Conservation (phyloP, 2,329 filamentous ascomycete species). For the Aspergillus melleus region DNA sequence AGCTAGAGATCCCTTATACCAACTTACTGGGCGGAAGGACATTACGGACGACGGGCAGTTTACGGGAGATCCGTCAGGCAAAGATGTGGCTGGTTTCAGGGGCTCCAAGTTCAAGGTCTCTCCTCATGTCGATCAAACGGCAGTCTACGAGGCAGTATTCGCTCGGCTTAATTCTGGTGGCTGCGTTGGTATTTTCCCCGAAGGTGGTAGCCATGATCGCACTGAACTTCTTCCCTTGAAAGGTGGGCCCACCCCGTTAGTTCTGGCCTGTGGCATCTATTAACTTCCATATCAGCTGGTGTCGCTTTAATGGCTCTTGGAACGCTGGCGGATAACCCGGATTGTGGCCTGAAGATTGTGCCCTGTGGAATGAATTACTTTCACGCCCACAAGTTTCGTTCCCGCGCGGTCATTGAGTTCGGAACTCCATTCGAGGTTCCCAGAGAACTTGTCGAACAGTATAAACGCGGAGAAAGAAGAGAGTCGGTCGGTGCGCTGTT, state of each 20-base stretch:
- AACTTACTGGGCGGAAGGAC: constrained; percentile 79
- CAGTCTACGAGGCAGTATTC: constrained; percentile 93
- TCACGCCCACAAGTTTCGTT: constrained; percentile 97
- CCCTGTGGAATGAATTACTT: constrained; percentile 99
- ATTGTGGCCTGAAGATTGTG: constrained; percentile 90
- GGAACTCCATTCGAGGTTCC: constrained; percentile 86
- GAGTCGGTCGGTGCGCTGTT: constrained; percentile 84
- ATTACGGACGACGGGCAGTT: constrained; percentile 67
- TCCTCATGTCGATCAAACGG: constrained; percentile 89
- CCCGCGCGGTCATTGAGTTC: constrained; percentile 92
- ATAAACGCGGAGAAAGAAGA: constrained; percentile 77
- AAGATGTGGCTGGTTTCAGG: constrained; percentile 60
- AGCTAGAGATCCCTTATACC: constrained; percentile 69
- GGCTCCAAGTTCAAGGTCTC: constrained; percentile 85
- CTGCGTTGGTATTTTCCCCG: constrained; percentile 94
- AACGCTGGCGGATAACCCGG: constrained; percentile 77
- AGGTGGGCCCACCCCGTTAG: constrained; percentile 39
- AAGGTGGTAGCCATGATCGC: constrained; percentile 93
- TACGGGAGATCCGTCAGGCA: constrained; percentile 53
- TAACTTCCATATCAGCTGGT: constrained; percentile 59
- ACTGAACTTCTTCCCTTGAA: constrained; percentile 90
- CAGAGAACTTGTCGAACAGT: constrained; percentile 77
- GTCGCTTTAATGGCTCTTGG: constrained; percentile 98
- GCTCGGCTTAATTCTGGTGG: constrained; percentile 76
- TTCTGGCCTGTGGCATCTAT: not conserved